Conservation (phyloP, 345 rosid genomes). For the Populus tremula region DNA sequence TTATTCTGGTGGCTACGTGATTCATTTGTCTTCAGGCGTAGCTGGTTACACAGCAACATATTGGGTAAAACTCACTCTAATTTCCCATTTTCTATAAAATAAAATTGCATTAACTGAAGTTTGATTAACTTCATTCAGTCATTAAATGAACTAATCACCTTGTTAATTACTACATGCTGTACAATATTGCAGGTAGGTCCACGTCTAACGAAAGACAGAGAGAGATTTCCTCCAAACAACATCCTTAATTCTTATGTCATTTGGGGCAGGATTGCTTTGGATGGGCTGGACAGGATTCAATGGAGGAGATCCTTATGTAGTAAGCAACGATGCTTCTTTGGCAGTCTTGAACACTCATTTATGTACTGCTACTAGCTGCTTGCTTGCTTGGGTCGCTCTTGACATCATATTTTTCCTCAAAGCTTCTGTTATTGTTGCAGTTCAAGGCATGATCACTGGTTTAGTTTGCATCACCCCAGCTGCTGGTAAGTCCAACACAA, state of each 20-base stretch:
- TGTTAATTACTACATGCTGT: background rate
- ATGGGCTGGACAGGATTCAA: conserved; percentile 60
- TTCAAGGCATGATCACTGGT: conserved; percentile 60
- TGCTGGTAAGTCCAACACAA: conserved; percentile 27
- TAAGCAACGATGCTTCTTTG: conserved; percentile 35
- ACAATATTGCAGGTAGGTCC: conserved; percentile 38
- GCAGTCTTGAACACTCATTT: conserved; percentile 50
- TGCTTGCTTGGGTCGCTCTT: conserved; percentile 42
- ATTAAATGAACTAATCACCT: background rate
- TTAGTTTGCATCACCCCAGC: conserved; percentile 57
- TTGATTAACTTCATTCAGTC: background rate
- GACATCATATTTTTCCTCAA: conserved; percentile 37
- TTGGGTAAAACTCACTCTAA: conserved; percentile 34
- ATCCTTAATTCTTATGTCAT: conserved; percentile 40
- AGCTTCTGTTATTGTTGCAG: conserved; percentile 50
- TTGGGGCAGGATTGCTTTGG: conserved; percentile 54
- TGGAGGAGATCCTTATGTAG: conserved; percentile 51
- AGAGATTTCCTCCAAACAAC: conserved; percentile 55
- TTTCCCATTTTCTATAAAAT: background rate
- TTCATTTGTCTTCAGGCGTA: conserved; percentile 47
- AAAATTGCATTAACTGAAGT: background rate
- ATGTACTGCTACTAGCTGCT: conserved; percentile 50
- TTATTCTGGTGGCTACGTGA: conserved; percentile 53
- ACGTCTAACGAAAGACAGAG: conserved; percentile 41
- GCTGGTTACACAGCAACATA: conserved; percentile 49